phyloP scores from a whole-genome alignment of 2,329 filamentous ascomycete genomes.

The Dactylellina drechsleri region DNA sequence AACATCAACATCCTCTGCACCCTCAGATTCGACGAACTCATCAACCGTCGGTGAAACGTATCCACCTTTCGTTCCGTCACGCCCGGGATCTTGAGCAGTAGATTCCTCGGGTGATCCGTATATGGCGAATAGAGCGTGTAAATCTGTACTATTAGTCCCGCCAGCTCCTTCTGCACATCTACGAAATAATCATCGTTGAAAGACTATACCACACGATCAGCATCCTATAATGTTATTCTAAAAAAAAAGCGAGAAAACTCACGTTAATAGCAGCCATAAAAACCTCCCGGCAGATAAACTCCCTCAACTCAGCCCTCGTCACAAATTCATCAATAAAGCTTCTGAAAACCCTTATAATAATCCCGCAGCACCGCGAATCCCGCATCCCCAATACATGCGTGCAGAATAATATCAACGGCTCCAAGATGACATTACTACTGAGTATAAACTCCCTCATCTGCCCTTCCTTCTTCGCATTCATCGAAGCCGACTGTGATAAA shows the following conservation, averaged over 20 bases:
- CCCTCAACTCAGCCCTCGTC: conserved; percentile 69
- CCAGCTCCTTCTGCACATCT: conserved; percentile 91
- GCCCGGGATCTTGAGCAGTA: conserved; percentile 83
- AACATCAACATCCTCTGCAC: conserved; percentile 80
- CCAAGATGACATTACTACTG: conserved; percentile 78
- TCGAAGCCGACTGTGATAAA: conserved; percentile 26
- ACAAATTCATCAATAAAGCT: conserved; percentile 83
- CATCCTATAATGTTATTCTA: neutral
- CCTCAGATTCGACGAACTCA: conserved; percentile 54
- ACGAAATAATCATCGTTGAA: conserved; percentile 97
- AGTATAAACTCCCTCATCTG: conserved; percentile 82
- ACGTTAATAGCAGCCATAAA: conserved; percentile 72
- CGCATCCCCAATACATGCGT: conserved; percentile 89
- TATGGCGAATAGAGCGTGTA: conserved; percentile 77
- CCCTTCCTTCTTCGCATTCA: conserved; percentile 51
- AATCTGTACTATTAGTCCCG: conserved; percentile 85
- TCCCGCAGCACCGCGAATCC: conserved; percentile 86
- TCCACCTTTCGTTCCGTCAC: conserved; percentile 76
- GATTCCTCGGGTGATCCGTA: conserved; percentile 75
- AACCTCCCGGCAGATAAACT: conserved; percentile 89
- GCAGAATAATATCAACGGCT: conserved; percentile 89
- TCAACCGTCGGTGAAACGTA: conserved; percentile 73
- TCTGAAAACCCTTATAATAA: conserved; percentile 85
- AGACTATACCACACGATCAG: conserved; percentile 63
- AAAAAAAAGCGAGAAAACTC: conserved; percentile 65